Conservation (phyloP, 179 eudicot species). For the Spinacia oleracea region DNA sequence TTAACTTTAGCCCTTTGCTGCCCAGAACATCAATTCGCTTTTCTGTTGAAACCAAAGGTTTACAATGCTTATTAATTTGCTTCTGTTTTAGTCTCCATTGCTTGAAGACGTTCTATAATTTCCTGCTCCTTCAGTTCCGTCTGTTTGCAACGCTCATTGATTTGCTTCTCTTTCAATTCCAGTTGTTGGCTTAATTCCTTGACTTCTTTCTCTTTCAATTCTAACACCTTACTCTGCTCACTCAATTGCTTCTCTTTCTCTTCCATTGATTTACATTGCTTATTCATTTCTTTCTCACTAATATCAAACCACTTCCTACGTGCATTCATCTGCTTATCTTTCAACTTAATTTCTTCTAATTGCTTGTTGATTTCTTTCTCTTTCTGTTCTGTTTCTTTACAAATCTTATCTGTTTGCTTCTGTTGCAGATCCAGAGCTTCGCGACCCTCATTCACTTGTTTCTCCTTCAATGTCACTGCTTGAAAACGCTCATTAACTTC, state of each 20-base stretch:
- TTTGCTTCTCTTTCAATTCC: slow-evolving; percentile 22
- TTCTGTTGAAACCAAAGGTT: background rate
- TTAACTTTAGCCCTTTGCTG: background rate
- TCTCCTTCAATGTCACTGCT: background rate
- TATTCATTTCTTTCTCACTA: slow-evolving; percentile 9
- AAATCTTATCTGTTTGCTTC: background rate
- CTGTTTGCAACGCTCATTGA: slow-evolving; percentile 21
- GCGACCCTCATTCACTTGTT: too few species aligned
- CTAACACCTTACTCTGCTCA: background rate
- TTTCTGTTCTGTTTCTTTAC: background rate
- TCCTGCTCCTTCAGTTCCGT: slow-evolving; percentile 26
- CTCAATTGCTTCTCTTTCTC: slow-evolving; percentile 1
- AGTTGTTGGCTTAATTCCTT: too few species aligned
- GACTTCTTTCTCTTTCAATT: slow-evolving; percentile 13
- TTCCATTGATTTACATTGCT: slow-evolving; percentile 6
- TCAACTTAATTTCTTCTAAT: background rate
- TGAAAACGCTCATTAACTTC: background rate
- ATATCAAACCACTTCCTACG: background rate
- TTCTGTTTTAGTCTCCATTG: slow-evolving; percentile 13
- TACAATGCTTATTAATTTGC: background rate
- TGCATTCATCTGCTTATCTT: slow-evolving; percentile 10
- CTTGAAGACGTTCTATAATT: slow-evolving; percentile 7
- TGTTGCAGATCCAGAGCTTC: background rate
- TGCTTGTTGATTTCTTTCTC: slow-evolving; percentile 8
- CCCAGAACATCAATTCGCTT: background rate